Evolutionary conservation across 108 stramenopile species (phyloP).

Genomic region (Cyclotella cryptica): DNA sequence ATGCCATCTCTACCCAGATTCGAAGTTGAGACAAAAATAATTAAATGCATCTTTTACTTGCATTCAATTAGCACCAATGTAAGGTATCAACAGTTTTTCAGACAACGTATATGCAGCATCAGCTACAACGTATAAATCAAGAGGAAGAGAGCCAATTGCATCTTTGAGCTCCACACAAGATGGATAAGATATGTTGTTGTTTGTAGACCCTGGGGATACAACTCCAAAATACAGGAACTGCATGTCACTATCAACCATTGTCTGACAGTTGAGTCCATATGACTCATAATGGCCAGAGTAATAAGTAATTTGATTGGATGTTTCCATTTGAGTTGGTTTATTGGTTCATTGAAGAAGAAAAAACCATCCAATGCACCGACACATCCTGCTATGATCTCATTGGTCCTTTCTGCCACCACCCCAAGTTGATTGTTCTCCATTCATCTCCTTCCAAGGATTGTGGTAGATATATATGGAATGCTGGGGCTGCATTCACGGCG

Average conservation of each 20-base stretch:
- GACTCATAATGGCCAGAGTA: constrained; percentile 3
- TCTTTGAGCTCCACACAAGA: background rate
- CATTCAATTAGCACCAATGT: background rate
- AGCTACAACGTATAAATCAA: background rate
- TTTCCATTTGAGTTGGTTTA: background rate
- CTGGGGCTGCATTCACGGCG: too few species aligned
- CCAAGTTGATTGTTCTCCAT: too few species aligned
- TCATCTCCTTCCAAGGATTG: too few species aligned
- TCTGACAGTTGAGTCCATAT: background rate
- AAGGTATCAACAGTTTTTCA: background rate
- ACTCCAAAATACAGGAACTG: too few species aligned
- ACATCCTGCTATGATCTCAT: too few species aligned
- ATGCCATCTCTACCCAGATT: background rate
- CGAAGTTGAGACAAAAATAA: background rate
- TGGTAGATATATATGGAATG: too few species aligned
- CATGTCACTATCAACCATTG: too few species aligned
- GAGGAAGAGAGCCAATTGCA: background rate
- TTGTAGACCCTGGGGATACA: background rate
- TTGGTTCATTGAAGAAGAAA: background rate
- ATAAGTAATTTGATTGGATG: background rate
- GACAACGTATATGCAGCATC: background rate
- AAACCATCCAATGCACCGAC: background rate
- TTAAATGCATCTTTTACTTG: background rate
- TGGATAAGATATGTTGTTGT: background rate
- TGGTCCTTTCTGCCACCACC: too few species aligned